phyloP scores from a whole-genome alignment of 371 early-diverging fungal species.

The Mortierella sp. region DNA sequence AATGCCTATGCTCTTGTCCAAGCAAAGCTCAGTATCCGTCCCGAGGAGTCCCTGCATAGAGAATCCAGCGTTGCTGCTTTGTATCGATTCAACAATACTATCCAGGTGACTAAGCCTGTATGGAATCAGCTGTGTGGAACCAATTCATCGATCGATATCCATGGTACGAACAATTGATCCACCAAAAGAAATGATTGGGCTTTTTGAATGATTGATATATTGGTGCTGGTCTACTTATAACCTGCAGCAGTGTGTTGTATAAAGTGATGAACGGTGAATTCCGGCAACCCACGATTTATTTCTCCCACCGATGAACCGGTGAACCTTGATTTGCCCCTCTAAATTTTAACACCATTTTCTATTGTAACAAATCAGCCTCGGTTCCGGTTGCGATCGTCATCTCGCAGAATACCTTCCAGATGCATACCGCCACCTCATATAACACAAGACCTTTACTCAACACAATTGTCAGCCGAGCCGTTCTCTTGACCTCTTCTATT shows the following conservation, averaged over 20 bases:
- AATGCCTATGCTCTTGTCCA: conserved; percentile 25
- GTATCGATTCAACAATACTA: conserved; percentile 32
- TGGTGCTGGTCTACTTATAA: not conserved
- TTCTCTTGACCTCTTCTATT: conserved; percentile 51
- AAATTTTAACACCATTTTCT: not conserved
- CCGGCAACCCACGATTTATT: not conserved
- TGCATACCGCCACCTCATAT: conserved; percentile 24
- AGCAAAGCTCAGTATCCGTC: conserved; percentile 44
- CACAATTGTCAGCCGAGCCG: conserved; percentile 43
- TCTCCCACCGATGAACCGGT: conserved; percentile 7
- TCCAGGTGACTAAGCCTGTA: conserved; percentile 46
- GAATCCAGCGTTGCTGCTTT: conserved; percentile 16
- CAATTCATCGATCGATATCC: conserved; percentile 6
- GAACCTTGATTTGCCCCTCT: conserved; percentile 1
- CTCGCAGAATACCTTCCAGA: conserved; percentile 38
- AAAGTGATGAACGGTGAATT: not conserved
- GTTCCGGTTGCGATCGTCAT: conserved; percentile 56
- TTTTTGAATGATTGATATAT: not conserved
- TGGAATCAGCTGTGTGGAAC: conserved; percentile 39
- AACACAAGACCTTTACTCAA: conserved; percentile 23
- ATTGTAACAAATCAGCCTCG: conserved; percentile 55
- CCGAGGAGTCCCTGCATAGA: conserved; percentile 34
- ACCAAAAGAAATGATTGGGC: not conserved
- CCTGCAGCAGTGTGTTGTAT: not conserved
- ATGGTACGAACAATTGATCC: conserved; percentile 34